phyloP scores from a whole-genome alignment of 306 rosid species.

The Begonia loranthoides region DNA sequence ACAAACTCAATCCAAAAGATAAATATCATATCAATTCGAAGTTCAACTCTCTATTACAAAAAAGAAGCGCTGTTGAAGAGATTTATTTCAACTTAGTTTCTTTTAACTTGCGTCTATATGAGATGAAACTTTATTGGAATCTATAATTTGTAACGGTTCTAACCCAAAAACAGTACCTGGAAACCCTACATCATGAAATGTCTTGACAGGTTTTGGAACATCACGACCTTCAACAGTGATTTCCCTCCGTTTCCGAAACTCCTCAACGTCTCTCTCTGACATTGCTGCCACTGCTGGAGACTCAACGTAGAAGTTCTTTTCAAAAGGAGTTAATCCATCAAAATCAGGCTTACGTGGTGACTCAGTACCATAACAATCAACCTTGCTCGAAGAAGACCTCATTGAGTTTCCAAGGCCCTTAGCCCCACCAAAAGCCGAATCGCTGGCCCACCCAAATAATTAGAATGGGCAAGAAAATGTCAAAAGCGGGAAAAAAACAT shows the following conservation, averaged over 20 bases:
- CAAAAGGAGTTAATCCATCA: slow-evolving; percentile 90
- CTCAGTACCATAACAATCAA: slow-evolving; percentile 39
- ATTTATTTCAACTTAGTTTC: too few species aligned
- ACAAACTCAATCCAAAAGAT: too few species aligned
- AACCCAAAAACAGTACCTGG: slow-evolving; percentile 41
- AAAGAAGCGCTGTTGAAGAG: too few species aligned
- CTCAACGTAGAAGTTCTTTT: slow-evolving; percentile 81
- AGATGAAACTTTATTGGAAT: slow-evolving; percentile 4
- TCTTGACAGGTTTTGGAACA: slow-evolving; percentile 88
- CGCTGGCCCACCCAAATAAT: slow-evolving; percentile 39
- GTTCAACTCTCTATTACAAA: too few species aligned
- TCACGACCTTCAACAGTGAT: slow-evolving; percentile 91
- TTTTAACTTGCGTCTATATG: background rate
- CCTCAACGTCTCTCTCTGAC: slow-evolving; percentile 71
- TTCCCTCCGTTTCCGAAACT: slow-evolving; percentile 60
- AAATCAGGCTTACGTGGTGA: slow-evolving; percentile 56
- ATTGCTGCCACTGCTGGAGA: slow-evolving; percentile 60
- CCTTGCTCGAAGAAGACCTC: slow-evolving; percentile 42
- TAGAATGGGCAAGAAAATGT: slow-evolving; percentile 2
- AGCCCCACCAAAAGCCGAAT: slow-evolving; percentile 64
- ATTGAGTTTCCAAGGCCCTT: slow-evolving; percentile 38
- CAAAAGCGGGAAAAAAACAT: too few species aligned
- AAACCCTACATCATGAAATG: slow-evolving; percentile 62
- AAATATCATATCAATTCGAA: too few species aligned
- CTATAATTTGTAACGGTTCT: slow-evolving; percentile 1